These are phyloP conservation scores for Gnomoniopsis smithogilvyi DNA, from an alignment of 2,329 filamentous ascomycete genomes.

Conservation along the genomic window DNA sequence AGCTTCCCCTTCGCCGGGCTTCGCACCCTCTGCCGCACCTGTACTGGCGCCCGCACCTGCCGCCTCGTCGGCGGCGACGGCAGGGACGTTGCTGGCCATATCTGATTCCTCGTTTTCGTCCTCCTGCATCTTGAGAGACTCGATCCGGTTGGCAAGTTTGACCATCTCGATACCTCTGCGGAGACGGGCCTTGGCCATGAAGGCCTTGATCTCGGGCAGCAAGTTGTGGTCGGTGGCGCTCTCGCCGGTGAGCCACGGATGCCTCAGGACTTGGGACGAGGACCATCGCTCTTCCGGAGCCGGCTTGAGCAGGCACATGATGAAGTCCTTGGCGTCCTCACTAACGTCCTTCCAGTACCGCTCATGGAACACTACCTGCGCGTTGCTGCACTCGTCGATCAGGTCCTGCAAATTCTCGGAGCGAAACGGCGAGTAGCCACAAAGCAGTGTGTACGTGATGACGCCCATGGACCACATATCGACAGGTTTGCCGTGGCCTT, in stretches of 20 bases:
- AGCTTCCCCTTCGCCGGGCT: slow-evolving; percentile 37
- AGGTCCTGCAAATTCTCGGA: slow-evolving; percentile 90
- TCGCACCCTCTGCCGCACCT: slow-evolving; percentile 18
- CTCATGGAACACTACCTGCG: slow-evolving; percentile 89
- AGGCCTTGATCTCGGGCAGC: slow-evolving; percentile 92
- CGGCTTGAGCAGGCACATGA: slow-evolving; percentile 74
- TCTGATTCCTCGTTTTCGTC: slow-evolving; percentile 76
- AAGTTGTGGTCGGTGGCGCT: slow-evolving; percentile 94
- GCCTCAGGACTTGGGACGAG: slow-evolving; percentile 74
- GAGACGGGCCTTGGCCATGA: slow-evolving; percentile 87
- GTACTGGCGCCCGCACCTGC: slow-evolving; percentile 10
- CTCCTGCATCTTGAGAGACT: slow-evolving; percentile 88
- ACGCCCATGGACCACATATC: slow-evolving; percentile 99
- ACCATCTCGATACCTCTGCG: slow-evolving; percentile 93
- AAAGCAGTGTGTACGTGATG: slow-evolving; percentile 96
- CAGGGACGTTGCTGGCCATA: slow-evolving; percentile 61
- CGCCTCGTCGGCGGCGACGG: slow-evolving; percentile 51
- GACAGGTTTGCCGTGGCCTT: slow-evolving; percentile 94
- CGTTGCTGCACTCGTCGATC: slow-evolving; percentile 87
- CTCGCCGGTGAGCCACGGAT: slow-evolving; percentile 87
- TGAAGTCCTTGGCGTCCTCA: slow-evolving; percentile 92
- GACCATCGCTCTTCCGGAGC: slow-evolving; percentile 73
- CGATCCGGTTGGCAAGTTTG: slow-evolving; percentile 93
- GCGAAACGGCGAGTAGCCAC: slow-evolving; percentile 96
- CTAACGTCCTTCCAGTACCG: slow-evolving; percentile 99